Evolutionary conservation across 2,329 filamentous ascomycete species (phyloP), one percentile per base, ranked within the genome.

Genomic region (Xylaria digitata): DNA sequence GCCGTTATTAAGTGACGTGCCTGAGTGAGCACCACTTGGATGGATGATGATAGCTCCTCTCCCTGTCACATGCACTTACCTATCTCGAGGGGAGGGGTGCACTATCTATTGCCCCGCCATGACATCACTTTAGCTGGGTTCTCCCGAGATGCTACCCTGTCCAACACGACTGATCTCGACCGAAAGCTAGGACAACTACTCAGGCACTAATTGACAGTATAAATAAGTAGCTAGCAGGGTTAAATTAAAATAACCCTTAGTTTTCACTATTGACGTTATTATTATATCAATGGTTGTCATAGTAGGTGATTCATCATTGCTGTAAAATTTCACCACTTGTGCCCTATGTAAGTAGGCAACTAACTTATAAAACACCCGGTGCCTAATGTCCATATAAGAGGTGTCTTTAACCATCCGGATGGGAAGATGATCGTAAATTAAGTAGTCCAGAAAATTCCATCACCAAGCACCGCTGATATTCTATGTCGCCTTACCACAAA

Each of bases 31-130:
- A 55, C 49, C 66, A 55, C 54, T 56, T 37, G 34, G 11, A 13
- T 37, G 34, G 56, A 62, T 56, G 65, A 71, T 23, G 15, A 21
- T 55, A 49, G 26, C 45, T 57, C 37, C 21, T 53, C 45, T 32
- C 17, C 8, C 15, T 43, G 23, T 55, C 53, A 43, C 53, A 55
- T 55, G 53, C 53, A 43, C 37, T 17, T 40, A 15, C 17, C 32
- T 40, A 23, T 34, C 11, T 21, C n/a, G 59, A 62, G 50, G 59
- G 42, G 59, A 62, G 50, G 59, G 42, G 62, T 53, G 34, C 43
- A 32, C 17, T 63, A 66, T 52, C 57, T 61, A 30, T 43, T 46
- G 49, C 66, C 46, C 63, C 66, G 42, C 67, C 52, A 67, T 69
- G 67, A 69, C 67, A 53, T 69, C 67, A 69, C 40, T 13, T 46